These are phyloP conservation scores for Saururus chinensis DNA, from an alignment of 164 flowering plant genomes.

Conservation along the genomic window DNA sequence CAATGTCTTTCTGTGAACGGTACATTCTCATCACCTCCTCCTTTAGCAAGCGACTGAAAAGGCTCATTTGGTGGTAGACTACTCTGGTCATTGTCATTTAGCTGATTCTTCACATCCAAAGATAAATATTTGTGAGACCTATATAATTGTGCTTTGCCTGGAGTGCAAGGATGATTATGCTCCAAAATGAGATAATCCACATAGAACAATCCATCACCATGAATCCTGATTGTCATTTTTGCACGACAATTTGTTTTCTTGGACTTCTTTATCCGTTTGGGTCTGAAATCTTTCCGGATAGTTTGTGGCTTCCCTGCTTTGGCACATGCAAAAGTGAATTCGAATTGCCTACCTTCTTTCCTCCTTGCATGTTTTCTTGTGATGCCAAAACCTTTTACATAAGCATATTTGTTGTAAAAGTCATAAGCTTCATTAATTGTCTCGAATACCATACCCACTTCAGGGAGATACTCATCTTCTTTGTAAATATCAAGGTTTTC, in stretches of 20 bases:
- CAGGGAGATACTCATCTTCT: not conserved
- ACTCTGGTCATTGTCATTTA: not conserved
- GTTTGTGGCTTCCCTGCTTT: not conserved
- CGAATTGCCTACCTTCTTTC: not conserved
- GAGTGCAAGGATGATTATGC: conserved; percentile 4
- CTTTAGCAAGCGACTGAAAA: not conserved
- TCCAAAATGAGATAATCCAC: not conserved
- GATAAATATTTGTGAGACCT: not conserved
- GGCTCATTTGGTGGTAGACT: not conserved
- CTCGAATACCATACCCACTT: conserved; percentile 2
- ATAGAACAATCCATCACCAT: not conserved
- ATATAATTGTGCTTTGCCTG: not conserved
- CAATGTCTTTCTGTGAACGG: not conserved
- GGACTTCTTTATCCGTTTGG: not conserved
- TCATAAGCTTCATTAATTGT: not conserved
- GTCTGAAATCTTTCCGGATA: not conserved
- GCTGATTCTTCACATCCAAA: not conserved
- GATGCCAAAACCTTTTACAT: not conserved
- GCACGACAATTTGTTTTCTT: conserved; percentile 1
- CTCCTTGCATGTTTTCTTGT: not conserved
- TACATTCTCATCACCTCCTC: not conserved
- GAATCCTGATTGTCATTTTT: not conserved
- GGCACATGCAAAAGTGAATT: not conserved
- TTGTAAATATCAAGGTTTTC: not conserved
- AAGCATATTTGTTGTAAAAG: conserved; percentile 1